Conservation (phyloP, 2,329 filamentous ascomycete genomes). For the Fusarium sp. region DNA sequence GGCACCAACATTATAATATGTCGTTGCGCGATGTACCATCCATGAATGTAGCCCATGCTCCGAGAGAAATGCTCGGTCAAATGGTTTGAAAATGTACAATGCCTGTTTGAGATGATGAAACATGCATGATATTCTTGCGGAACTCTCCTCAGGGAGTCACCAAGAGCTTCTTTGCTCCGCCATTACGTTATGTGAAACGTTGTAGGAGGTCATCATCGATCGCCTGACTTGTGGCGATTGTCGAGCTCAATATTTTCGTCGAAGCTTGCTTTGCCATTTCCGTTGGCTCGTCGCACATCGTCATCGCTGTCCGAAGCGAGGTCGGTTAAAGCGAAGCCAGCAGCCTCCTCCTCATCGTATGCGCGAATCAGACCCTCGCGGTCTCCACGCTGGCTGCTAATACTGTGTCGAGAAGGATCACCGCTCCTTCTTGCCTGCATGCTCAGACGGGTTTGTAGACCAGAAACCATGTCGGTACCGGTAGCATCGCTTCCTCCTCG, state of each 20-base stretch:
- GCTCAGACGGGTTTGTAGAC: constrained; percentile 87
- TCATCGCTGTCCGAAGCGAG: constrained; percentile 82
- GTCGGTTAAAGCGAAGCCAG: constrained; percentile 80
- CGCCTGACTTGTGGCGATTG: constrained; percentile 58
- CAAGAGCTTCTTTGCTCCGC: constrained; percentile 14
- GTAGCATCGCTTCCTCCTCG: constrained; percentile 77
- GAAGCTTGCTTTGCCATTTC: constrained; percentile 56
- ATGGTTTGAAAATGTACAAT: constrained; percentile 46
- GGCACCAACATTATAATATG: constrained; percentile 38
- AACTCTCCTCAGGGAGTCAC: constrained; percentile 1
- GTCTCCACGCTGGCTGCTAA: constrained; percentile 74
- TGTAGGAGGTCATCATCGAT: constrained; percentile 42
- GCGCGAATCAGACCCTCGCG: constrained; percentile 86
- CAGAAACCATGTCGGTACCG: constrained; percentile 91
- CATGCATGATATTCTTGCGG: constrained; percentile 30
- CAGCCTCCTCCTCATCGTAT: constrained; percentile 85
- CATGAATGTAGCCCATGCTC: constrained; percentile 37
- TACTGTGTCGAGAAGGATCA: constrained; percentile 71
- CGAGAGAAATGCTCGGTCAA: constrained; percentile 34
- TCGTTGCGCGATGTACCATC: constrained; percentile 37
- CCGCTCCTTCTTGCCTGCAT: constrained; percentile 90
- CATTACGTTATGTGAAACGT: constrained; percentile 33
- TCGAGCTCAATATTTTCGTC: constrained; percentile 62
- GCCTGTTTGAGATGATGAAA: constrained; percentile 36
- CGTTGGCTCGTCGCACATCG: constrained; percentile 57